Conservation (phyloP, 148 eudicot genomes). For the Mesembryanthemum crystallinum region DNA sequence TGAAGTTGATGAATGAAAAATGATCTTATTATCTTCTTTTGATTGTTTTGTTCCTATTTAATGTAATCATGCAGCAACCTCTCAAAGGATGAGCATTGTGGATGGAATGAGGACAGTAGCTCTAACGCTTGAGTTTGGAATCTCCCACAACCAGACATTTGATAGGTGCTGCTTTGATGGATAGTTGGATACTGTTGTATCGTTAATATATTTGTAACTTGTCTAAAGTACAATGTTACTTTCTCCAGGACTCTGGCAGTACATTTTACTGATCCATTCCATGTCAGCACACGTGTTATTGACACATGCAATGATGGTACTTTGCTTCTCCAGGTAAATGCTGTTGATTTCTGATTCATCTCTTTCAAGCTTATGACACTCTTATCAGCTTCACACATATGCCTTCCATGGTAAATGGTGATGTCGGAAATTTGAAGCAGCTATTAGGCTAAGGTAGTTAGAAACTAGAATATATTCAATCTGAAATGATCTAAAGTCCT, state of each 20-base stretch:
- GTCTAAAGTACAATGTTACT: slow-evolving; percentile 14
- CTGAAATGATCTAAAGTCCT: neutral
- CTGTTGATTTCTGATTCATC: slow-evolving; percentile 8
- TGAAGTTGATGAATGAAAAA: neutral
- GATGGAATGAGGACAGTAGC: slow-evolving; percentile 96
- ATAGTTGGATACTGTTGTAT: neutral
- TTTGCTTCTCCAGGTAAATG: slow-evolving; percentile 83
- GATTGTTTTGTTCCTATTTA: slow-evolving; percentile 12
- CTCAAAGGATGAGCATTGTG: slow-evolving; percentile 67
- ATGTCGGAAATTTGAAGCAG: neutral
- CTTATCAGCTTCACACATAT: neutral
- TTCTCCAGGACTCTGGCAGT: slow-evolving; percentile 79
- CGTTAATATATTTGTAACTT: slow-evolving; percentile 21
- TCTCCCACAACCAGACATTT: slow-evolving; percentile 84
- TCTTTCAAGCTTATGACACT: neutral
- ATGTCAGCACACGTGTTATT: slow-evolving; percentile 74
- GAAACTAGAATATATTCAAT: neutral
- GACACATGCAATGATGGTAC: slow-evolving; percentile 92
- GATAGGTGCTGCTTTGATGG: slow-evolving; percentile 50
- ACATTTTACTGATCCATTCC: slow-evolving; percentile 94
- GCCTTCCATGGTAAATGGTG: neutral
- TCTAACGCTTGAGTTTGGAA: slow-evolving; percentile 92
- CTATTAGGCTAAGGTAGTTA: neutral
- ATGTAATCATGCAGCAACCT: slow-evolving; percentile 44
- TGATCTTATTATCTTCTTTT: neutral